These are phyloP conservation scores for Euphorbia lathyris DNA, from an alignment of 345 rosid genomes.

Conservation along the genomic window DNA sequence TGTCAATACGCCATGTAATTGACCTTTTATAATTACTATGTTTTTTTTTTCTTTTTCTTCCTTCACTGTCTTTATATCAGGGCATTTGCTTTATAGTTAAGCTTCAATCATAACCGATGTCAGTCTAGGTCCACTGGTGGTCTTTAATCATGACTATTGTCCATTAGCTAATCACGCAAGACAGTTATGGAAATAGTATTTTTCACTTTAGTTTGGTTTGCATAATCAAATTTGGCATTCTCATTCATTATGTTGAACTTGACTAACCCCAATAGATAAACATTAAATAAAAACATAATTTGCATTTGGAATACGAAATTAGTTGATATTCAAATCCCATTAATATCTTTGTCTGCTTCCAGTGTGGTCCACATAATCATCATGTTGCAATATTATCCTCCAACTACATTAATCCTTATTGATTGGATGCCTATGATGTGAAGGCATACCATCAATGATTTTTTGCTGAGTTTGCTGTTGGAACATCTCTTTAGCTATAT, in stretches of 20 bases:
- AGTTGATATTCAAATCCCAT: background rate
- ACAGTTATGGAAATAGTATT: background rate
- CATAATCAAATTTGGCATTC: background rate
- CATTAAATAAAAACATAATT: too few species aligned
- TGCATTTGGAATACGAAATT: background rate
- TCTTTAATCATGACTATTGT: too few species aligned
- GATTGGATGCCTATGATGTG: background rate
- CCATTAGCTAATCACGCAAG: background rate
- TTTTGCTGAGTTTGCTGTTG: background rate
- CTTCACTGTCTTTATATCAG: too few species aligned
- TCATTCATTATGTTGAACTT: background rate
- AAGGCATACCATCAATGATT: background rate
- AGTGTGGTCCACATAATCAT: background rate
- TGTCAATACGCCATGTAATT: background rate
- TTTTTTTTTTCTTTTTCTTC: too few species aligned
- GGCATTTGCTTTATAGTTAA: background rate
- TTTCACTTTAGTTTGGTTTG: background rate
- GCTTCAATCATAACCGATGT: background rate
- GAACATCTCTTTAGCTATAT: background rate
- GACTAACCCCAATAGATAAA: constrained; percentile 10
- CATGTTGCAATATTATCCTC: background rate
- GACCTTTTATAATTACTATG: too few species aligned
- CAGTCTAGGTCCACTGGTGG: too few species aligned
- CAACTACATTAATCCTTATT: background rate
- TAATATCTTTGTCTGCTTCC: background rate